phyloP scores from a whole-genome alignment of 192 early-diverging fungal species.

The Gorgonomyces haynaldii region DNA sequence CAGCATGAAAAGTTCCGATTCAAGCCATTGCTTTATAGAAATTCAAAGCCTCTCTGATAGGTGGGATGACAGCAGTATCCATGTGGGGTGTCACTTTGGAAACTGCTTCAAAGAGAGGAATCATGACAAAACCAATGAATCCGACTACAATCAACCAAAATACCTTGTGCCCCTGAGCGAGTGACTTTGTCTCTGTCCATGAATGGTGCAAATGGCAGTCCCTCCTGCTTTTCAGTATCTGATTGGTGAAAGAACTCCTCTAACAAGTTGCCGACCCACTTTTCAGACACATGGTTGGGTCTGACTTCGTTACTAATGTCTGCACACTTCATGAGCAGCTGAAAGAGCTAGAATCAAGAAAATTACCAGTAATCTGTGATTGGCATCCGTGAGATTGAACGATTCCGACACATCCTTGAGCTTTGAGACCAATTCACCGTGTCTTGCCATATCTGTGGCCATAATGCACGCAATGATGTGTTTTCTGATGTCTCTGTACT shows the following conservation, averaged over 20 bases:
- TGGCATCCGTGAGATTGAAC: constrained; percentile 32
- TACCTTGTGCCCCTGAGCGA: constrained; percentile 36
- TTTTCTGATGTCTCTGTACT: constrained; percentile 34
- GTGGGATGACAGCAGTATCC: constrained; percentile 24
- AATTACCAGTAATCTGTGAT: constrained; percentile 26
- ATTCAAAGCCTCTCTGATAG: constrained; percentile 21
- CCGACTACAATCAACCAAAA: constrained; percentile 9
- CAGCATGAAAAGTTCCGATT: too few relatives aligned
- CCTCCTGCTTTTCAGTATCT: constrained; percentile 38
- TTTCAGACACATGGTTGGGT: constrained; percentile 37
- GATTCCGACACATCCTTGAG: constrained; percentile 25
- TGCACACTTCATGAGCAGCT: constrained; percentile 42
- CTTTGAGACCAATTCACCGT: constrained; percentile 30
- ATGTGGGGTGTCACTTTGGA: constrained; percentile 36
- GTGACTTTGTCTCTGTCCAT: constrained; percentile 49
- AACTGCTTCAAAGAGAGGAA: constrained; percentile 41
- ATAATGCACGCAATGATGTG: constrained; percentile 37
- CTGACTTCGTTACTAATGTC: constrained; percentile 49
- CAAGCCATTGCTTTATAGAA: too few relatives aligned
- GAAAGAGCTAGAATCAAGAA: constrained; percentile 29
- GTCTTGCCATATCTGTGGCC: constrained; percentile 45
- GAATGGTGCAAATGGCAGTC: constrained; percentile 38
- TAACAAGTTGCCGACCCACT: constrained; percentile 43
- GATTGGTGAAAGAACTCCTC: constrained; percentile 44
- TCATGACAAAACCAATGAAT: constrained; percentile 46